These are phyloP conservation scores for Debaryomyces robertsiae DNA, from an alignment of 1,139 yeast species.

Conservation along the genomic window DNA sequence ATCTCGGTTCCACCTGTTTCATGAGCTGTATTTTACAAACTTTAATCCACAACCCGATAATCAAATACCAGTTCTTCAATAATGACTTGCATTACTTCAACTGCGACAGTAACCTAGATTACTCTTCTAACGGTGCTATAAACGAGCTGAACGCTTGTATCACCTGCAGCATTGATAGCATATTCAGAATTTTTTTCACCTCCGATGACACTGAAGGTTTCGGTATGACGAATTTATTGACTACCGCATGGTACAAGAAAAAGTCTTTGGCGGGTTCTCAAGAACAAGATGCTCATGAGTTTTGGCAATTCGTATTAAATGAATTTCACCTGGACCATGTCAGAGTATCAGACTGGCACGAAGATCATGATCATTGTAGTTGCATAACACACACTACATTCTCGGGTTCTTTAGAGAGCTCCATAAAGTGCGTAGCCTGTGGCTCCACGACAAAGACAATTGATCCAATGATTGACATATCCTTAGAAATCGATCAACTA, in stretches of 20 bases:
- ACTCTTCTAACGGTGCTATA: conserved; percentile 24
- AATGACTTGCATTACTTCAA: conserved; percentile 57
- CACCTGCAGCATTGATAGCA: conserved; percentile 80
- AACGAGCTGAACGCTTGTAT: conserved; percentile 59
- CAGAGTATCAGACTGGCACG: conserved; percentile 22
- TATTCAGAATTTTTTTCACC: conserved; percentile 67
- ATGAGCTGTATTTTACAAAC: conserved; percentile 91
- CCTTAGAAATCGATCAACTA: conserved; percentile 62
- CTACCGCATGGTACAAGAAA: conserved; percentile 83
- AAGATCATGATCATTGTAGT: conserved; percentile 45
- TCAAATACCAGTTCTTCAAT: conserved; percentile 73
- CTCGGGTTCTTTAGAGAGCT: conserved; percentile 97
- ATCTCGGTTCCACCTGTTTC: conserved; percentile 95
- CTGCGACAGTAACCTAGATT: conserved; percentile 31
- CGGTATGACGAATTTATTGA: conserved; percentile 72
- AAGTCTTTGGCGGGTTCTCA: conserved; percentile 88
- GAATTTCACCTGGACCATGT: conserved; percentile 69
- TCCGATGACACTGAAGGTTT: conserved; percentile 60
- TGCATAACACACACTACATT: conserved; percentile 95
- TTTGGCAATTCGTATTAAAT: conserved; percentile 86
- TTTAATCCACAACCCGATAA: conserved; percentile 82
- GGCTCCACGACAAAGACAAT: conserved; percentile 62
- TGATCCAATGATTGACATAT: conserved; percentile 90
- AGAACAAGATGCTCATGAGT: conserved; percentile 98
- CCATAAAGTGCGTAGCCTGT: conserved; percentile 75